A percentile compares a stretch with the other conserved stretches of the same genome.
These are phyloP conservation scores for Dacryopinax spathularia DNA, from an alignment of 768 basidiomycete genomes.

Conservation along the genomic window DNA sequence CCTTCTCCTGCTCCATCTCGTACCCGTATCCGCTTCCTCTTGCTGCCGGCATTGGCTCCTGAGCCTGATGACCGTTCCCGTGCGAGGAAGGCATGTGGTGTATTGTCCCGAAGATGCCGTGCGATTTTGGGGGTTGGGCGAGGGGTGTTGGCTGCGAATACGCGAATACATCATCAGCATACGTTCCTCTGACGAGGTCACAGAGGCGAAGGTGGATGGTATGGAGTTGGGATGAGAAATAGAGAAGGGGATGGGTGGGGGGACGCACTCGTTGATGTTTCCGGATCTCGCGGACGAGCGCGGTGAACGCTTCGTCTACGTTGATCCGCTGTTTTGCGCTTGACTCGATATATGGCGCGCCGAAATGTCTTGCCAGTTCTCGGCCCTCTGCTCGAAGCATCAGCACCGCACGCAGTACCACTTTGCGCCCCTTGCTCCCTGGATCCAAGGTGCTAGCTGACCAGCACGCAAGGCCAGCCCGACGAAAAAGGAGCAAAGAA, in stretches of 20 bases:
- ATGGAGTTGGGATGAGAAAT: not conserved
- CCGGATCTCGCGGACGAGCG: conserved; percentile 29
- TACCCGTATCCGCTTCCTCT: not conserved
- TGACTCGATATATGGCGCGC: conserved; percentile 30
- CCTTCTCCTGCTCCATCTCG: conserved; percentile 11
- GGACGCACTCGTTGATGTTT: conserved; percentile 28
- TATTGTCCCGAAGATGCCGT: not conserved
- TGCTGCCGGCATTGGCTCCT: conserved; percentile 7
- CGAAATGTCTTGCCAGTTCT: conserved; percentile 27
- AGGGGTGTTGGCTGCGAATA: not conserved
- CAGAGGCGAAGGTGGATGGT: not conserved
- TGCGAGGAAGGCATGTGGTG: not conserved
- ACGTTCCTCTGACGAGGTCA: not conserved
- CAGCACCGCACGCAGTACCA: conserved; percentile 22
- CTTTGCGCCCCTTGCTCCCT: conserved; percentile 12
- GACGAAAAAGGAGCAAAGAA: not conserved
- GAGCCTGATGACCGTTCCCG: not conserved
- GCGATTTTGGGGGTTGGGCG: not conserved
- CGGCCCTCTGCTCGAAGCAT: conserved; percentile 27
- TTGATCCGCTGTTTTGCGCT: conserved; percentile 33
- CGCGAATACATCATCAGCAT: not conserved
- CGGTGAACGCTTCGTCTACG: conserved; percentile 31
- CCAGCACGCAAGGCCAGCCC: not conserved
- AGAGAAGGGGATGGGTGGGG: not conserved
- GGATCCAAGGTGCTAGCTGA: conserved; percentile 12